phyloP scores from a whole-genome alignment of 2,329 filamentous ascomycete species.

The Mycosphaerella arachidis region DNA sequence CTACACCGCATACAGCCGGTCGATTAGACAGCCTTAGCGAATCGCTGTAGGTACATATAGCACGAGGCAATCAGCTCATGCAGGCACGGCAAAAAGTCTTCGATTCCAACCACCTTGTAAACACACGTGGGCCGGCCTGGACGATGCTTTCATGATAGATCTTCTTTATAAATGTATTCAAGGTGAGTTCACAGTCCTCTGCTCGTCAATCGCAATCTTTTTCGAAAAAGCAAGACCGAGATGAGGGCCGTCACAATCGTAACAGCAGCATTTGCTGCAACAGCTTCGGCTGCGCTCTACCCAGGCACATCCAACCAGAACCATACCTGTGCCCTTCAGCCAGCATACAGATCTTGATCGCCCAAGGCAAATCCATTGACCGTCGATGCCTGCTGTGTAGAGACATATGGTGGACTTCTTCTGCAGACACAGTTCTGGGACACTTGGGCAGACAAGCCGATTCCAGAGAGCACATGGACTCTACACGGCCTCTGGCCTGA shows the following conservation, averaged over 20 bases:
- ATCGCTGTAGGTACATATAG: constrained; percentile 21
- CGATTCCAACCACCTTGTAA: neutral
- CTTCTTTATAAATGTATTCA: constrained; percentile 31
- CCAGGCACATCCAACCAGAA: constrained; percentile 47
- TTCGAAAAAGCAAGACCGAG: neutral
- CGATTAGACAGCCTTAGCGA: constrained; percentile 5
- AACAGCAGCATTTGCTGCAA: constrained; percentile 13
- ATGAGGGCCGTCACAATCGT: constrained; percentile 19
- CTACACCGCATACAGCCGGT: constrained; percentile 1
- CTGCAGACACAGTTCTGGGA: constrained; percentile 62
- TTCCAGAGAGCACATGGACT: constrained; percentile 55
- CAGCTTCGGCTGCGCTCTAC: constrained; percentile 39
- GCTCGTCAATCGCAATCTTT: neutral
- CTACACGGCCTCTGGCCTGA: constrained; percentile 59
- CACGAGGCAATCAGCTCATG: constrained; percentile 15
- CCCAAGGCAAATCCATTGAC: constrained; percentile 36
- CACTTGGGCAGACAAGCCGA: constrained; percentile 58
- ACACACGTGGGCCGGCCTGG: constrained; percentile 2
- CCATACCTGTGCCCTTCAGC: constrained; percentile 51
- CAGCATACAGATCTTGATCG: constrained; percentile 47
- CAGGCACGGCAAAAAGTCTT: constrained; percentile 7
- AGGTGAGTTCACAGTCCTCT: constrained; percentile 21
- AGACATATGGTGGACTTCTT: constrained; percentile 61
- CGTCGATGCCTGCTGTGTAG: constrained; percentile 60
- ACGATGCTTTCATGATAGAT: constrained; percentile 3